These are phyloP conservation scores for Ballota nigra DNA, from an alignment of 257 asterid species.

Conservation along the genomic window DNA sequence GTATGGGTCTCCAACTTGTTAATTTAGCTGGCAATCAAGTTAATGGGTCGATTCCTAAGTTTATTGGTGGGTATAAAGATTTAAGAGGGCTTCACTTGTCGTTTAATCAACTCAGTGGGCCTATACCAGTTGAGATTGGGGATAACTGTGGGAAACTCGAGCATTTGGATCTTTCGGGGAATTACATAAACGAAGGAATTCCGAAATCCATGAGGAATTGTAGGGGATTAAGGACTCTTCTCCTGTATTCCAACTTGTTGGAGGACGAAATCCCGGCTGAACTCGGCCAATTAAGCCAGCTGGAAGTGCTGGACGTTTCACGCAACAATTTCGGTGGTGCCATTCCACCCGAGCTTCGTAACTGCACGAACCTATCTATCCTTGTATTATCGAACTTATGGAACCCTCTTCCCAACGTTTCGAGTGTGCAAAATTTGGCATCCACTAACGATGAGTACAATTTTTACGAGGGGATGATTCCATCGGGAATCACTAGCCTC, in stretches of 20 bases:
- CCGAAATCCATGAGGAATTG: slow-evolving; percentile 74
- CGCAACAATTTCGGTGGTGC: slow-evolving; percentile 74
- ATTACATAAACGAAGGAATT: slow-evolving; percentile 53
- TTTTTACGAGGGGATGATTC: slow-evolving; percentile 69
- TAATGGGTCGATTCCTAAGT: slow-evolving; percentile 65
- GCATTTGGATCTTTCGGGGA: slow-evolving; percentile 81
- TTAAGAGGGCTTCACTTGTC: slow-evolving; percentile 87
- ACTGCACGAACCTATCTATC: slow-evolving; percentile 64
- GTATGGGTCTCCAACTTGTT: slow-evolving; percentile 52
- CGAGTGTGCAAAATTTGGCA: slow-evolving; percentile 35
- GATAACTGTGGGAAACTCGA: slow-evolving; percentile 73
- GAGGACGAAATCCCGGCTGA: slow-evolving; percentile 71
- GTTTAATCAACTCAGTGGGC: slow-evolving; percentile 64
- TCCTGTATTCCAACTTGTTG: slow-evolving; percentile 71
- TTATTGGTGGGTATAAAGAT: slow-evolving; percentile 56
- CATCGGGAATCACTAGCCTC: slow-evolving; percentile 47
- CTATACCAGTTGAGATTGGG: slow-evolving; percentile 69
- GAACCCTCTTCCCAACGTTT: slow-evolving; percentile 70
- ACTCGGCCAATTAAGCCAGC: slow-evolving; percentile 65
- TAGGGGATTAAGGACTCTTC: slow-evolving; percentile 51
- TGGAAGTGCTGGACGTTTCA: slow-evolving; percentile 79
- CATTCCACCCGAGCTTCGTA: slow-evolving; percentile 66
- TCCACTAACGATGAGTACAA: slow-evolving; percentile 61
- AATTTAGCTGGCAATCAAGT: slow-evolving; percentile 81
- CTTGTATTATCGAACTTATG: slow-evolving; percentile 80